A percentile compares a stretch with the other conserved stretches of the same genome.
Conservation (phyloP, 805 yeast genomes). For the Isabelozyma gotoi region DNA sequence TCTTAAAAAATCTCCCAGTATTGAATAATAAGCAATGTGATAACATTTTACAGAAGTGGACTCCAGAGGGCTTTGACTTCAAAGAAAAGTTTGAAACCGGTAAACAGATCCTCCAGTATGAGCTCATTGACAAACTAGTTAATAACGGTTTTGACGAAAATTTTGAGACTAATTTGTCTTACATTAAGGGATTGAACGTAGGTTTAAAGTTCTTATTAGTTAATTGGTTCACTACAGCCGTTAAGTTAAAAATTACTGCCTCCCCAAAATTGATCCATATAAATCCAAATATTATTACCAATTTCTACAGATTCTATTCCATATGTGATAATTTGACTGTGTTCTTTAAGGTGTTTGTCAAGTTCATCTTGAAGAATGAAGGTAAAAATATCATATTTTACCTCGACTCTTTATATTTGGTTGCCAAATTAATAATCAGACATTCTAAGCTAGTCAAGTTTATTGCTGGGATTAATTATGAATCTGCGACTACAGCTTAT, state of each 20-base stretch:
- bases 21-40: slow-evolving; percentile 54
- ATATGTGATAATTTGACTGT: slow-evolving; percentile 42
- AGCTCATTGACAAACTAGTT: slow-evolving; percentile 30
- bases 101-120: slow-evolving; percentile 28
- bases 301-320: slow-evolving; percentile 32
- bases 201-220: slow-evolving; percentile 46
- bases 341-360: slow-evolving; percentile 36
- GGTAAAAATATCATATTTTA: slow-evolving; percentile 39
- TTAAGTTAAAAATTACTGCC: slow-evolving; percentile 33
- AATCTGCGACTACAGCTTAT: slow-evolving; percentile 26
- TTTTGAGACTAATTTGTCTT: slow-evolving; percentile 10
- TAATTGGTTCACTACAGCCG: slow-evolving; percentile 47
- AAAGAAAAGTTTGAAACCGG: slow-evolving; percentile 39
- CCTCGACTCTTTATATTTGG: slow-evolving; percentile 40
- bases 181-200: slow-evolving; percentile 26
- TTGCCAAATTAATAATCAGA: slow-evolving; percentile 28
- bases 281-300: slow-evolving; percentile 25
- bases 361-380: slow-evolving; percentile 36
- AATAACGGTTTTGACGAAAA: slow-evolving; percentile 15
- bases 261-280: slow-evolving; percentile 38
- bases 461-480: slow-evolving; percentile 26
- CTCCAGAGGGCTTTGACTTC: slow-evolving; percentile 26
- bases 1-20: slow-evolving; percentile 60
- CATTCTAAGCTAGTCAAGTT: slow-evolving; percentile 34
- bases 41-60: slow-evolving; percentile 53